phyloP scores from a whole-genome alignment of 108 stramenopile species.

The Stephanodiscus triporus region DNA sequence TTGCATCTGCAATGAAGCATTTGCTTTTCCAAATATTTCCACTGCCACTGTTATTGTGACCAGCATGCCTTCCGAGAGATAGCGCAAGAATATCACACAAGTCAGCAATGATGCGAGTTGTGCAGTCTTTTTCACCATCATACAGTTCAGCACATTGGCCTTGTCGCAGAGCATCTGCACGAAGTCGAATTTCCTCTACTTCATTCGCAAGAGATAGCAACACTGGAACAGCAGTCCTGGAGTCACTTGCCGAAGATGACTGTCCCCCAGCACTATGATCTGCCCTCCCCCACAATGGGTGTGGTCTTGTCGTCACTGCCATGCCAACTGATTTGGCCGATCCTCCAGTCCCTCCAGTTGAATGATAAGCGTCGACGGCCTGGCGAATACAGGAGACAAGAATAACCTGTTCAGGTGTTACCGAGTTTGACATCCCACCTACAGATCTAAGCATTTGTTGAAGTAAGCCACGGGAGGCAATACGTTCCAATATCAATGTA shows the following conservation, averaged over 20 bases:
- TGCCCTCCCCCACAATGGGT: conserved; percentile 53
- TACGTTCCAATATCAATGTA: conserved; percentile 54
- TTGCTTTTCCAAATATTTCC: conserved; percentile 17
- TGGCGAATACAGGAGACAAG: conserved; percentile 68
- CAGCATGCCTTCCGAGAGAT: conserved; percentile 49
- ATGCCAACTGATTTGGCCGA: conserved; percentile 29
- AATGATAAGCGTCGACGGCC: conserved; percentile 51
- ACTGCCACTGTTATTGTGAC: not conserved
- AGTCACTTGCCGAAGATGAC: not conserved
- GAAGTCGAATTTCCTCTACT: conserved; percentile 21
- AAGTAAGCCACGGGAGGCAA: conserved; percentile 60
- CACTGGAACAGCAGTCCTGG: conserved; percentile 34
- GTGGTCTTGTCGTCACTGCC: conserved; percentile 19
- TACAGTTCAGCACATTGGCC: conserved; percentile 11
- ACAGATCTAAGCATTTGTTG: conserved; percentile 49
- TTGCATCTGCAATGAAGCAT: conserved; percentile 22
- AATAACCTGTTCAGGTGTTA: conserved; percentile 79
- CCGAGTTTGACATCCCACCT: conserved; percentile 28
- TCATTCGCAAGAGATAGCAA: conserved; percentile 57
- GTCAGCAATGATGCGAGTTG: conserved; percentile 47
- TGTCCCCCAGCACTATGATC: conserved; percentile 24
- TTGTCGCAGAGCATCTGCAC: conserved; percentile 17
- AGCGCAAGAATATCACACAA: conserved; percentile 68
- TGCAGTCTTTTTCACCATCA: conserved; percentile 45
- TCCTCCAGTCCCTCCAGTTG: conserved; percentile 20